Evolutionary conservation across 164 flowering plant genomes (phyloP).

Genomic region (Litsea cubeba): DNA sequence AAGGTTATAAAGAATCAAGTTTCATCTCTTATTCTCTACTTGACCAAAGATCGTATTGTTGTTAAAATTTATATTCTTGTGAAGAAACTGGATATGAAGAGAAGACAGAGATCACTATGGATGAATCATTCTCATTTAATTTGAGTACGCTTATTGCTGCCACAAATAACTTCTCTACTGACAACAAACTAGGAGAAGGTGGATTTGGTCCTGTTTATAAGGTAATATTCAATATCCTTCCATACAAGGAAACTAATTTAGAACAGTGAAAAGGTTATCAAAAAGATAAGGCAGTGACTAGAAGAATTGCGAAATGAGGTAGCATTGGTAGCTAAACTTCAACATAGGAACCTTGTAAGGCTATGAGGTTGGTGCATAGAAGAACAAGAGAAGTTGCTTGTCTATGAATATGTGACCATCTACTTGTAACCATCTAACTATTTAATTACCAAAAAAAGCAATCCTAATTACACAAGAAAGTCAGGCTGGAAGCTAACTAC

Average conservation of each 20-base stretch:
- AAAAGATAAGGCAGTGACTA: conserved; percentile 10
- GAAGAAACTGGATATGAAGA: not conserved
- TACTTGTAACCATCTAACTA: too few relatives aligned
- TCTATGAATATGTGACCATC: conserved; percentile 23
- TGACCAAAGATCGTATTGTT: too few relatives aligned
- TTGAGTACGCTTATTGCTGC: not conserved
- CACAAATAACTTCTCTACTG: conserved; percentile 5
- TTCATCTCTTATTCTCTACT: too few relatives aligned
- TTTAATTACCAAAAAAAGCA: too few relatives aligned
- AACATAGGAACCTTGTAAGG: conserved; percentile 31
- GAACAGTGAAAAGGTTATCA: conserved; percentile 22
- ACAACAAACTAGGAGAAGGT: conserved; percentile 8
- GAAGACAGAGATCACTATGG: not conserved
- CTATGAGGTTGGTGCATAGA: conserved; percentile 24
- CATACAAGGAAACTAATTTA: not conserved
- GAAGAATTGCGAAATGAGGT: conserved; percentile 21
- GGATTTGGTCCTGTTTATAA: conserved; percentile 12
- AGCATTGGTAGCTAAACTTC: conserved; percentile 16
- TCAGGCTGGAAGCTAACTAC: too few relatives aligned
- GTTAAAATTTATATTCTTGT: too few relatives aligned
- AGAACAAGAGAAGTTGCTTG: conserved; percentile 22
- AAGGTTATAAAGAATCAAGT: too few relatives aligned
- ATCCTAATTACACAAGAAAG: too few relatives aligned
- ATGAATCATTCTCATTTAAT: not conserved
- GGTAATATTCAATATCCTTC: not conserved